Evolutionary conservation across 2,329 filamentous ascomycete species (phyloP), one percentile per base, ranked within the genome.

Genomic region (Dactylellina drechsleri): DNA sequence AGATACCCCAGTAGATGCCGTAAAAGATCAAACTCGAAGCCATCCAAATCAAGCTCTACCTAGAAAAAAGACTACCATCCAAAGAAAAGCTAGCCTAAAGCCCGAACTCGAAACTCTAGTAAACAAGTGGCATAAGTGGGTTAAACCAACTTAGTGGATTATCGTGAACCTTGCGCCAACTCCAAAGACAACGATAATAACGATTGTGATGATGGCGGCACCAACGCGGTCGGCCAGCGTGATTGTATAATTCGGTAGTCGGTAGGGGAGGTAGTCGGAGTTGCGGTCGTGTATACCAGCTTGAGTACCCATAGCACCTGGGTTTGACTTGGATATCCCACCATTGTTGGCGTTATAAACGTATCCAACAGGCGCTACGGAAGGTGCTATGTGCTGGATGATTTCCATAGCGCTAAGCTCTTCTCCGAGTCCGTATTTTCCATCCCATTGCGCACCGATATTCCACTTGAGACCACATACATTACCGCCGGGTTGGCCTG

Each of bases 391-490:
- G 1, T 73, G 88, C 81, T 88, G 87, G 77, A 92, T 82, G 12
- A 89, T 85, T 26, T 87, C 85, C 26, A 91, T 83, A 0, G 88
- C 89, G 78, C 86, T 89, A 86, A 92, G 90, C 83, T 91, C 88
- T 80, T 90, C 84, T 49, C 90, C 87, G 7, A 92, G 88, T 64
- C 90, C 90, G 12, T 83, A 84, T 70, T 83, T 86, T 50, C 85
- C 85, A 76, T 89, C 87, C 78, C 84, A 91, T 1, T 78, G n/a
- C 2, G 68, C 50, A 45, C 84, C 85, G 0, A 83, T 82, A 76
- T 88, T 89, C 90, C 90, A 92, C 78, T 85, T 85, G 77, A 90
- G 87, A 4, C 89, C 88, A 78, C 90, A 92, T 28, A 84, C 84
- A 12, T 85, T 85, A 7, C 87, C 85, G 6, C 85, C 84, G 0